Evolutionary conservation across 164 flowering plant species (phyloP).

Genomic region (Liriodendron chinense): DNA sequence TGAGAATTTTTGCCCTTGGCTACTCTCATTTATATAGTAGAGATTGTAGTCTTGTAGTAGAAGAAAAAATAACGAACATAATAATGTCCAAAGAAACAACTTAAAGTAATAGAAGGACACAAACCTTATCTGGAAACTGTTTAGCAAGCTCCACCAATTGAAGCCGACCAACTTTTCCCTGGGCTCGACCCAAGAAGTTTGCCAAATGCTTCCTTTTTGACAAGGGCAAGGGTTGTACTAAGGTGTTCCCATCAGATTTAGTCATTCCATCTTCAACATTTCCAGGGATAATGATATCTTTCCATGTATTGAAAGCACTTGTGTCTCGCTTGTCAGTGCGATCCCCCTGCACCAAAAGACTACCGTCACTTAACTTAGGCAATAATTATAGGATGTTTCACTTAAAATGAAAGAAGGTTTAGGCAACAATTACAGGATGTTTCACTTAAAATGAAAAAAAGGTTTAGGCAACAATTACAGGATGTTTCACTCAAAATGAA

Average conservation of each 20-base stretch:
- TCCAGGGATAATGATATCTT: conserved; percentile 96
- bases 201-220: conserved; percentile 80
- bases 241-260: conserved; percentile 26
- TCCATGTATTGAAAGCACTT: conserved; percentile 96
- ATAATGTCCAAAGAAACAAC: neutral
- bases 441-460: neutral
- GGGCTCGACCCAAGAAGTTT: conserved; percentile 89
- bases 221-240: conserved; percentile 74
- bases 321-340: conserved; percentile 87
- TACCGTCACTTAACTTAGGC: neutral
- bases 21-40: too few relatives aligned
- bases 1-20: too few relatives aligned
- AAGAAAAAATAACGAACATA: neutral
- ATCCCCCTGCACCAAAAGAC: conserved; percentile 67
- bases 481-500: too few relatives aligned
- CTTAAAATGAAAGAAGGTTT: neutral
- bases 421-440: conserved; percentile 1
- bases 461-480: too few relatives aligned
- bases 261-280: conserved; percentile 96
- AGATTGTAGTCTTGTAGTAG: too few relatives aligned
- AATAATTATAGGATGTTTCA: conserved; percentile 2
- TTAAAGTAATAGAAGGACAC: conserved; percentile 12
- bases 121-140: conserved; percentile 81
- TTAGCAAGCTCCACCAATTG: conserved; percentile 78
- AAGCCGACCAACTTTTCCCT: conserved; percentile 87